phyloP scores from a whole-genome alignment of 2,329 filamentous ascomycete genomes.

The Didymellaceae sp. region DNA sequence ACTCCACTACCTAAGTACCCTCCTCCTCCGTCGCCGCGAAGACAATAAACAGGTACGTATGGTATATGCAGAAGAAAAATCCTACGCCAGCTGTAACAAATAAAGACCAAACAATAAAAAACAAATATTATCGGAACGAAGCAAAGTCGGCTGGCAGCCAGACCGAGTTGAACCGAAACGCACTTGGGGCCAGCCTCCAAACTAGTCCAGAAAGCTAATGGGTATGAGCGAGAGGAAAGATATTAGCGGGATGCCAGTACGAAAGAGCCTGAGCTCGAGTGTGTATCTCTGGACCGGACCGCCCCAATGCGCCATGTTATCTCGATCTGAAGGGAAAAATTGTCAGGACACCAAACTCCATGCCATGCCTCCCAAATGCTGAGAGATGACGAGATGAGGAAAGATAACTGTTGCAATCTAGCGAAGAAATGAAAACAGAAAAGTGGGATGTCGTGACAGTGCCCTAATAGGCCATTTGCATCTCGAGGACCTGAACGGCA shows the following conservation, averaged over 20 bases:
- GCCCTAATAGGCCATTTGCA: constrained; percentile 52
- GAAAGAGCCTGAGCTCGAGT: constrained; percentile 44
- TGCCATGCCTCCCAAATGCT: constrained; percentile 45
- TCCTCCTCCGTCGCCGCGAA: constrained; percentile 28
- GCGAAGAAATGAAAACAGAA: constrained; percentile 28
- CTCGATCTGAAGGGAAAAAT: constrained; percentile 32
- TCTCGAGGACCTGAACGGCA: constrained; percentile 50
- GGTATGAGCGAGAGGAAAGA: constrained; percentile 47
- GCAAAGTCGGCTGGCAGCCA: constrained; percentile 28
- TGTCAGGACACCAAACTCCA: constrained; percentile 36
- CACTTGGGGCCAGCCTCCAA: constrained; percentile 49
- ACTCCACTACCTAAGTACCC: constrained; percentile 29
- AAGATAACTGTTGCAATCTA: constrained; percentile 39
- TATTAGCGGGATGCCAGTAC: constrained; percentile 45
- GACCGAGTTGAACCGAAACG: constrained; percentile 37
- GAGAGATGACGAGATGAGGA: constrained; percentile 33
- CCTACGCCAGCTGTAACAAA: constrained; percentile 24
- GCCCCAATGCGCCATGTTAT: constrained; percentile 45
- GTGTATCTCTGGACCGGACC: constrained; percentile 45
- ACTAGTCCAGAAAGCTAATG: constrained; percentile 42
- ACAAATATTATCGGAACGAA: constrained; percentile 37
- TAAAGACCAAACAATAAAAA: constrained; percentile 25
- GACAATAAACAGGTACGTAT: constrained; percentile 40
- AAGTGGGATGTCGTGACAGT: constrained; percentile 27
- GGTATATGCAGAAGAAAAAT: constrained; percentile 47